Evolutionary conservation across 129 eudicot genomes (phyloP), one percentile per base, ranked within the genome.

Genomic region (Glebionis coronaria): DNA sequence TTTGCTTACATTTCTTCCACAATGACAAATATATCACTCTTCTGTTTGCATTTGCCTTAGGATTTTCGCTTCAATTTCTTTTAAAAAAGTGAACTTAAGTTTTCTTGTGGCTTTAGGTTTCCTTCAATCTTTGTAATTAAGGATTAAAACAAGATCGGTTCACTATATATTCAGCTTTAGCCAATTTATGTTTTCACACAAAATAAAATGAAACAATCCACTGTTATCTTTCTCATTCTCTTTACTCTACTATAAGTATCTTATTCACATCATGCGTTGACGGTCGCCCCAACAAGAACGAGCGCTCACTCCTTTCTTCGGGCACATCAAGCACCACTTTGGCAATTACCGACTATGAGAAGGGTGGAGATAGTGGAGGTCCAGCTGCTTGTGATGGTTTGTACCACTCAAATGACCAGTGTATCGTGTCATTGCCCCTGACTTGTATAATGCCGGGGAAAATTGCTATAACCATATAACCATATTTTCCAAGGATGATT

Each of bases 301-400:
- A 29, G 44, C 19, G 54, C 68, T 63, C 35, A 63, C 18, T 63
- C 27, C 42, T 35, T 35, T 23, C 2, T 0, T 6, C 2, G 9
- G 12, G 52, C 67, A 18, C 55, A 9, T 53, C 50, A n/a, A n/a
- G 9, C 12, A 56, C 74, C 5, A 58, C 25, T 9, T 20, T 70
- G 44, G 58, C 66, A 4, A 56, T 70, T 14, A 68, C 44, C 56
- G 51, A 35, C 69, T 76, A 60, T 56, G 64, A 65, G 58, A 29
- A 50, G 25, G 80, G 75, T 14, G 80, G 69, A 23, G 69, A 58
- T 38, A 52, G 80, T 5, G 80, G 74, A 2, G 68, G 74, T 15
- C 69, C 80, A 1, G 18, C 69, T 18, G 64, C 10, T 21, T 76
- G 80, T 42, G 80, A 76, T 31, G 63, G 69, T 3, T 9, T 49